Conservation (phyloP, 805 yeast species). For the Scheffersomyces amazonensis region DNA sequence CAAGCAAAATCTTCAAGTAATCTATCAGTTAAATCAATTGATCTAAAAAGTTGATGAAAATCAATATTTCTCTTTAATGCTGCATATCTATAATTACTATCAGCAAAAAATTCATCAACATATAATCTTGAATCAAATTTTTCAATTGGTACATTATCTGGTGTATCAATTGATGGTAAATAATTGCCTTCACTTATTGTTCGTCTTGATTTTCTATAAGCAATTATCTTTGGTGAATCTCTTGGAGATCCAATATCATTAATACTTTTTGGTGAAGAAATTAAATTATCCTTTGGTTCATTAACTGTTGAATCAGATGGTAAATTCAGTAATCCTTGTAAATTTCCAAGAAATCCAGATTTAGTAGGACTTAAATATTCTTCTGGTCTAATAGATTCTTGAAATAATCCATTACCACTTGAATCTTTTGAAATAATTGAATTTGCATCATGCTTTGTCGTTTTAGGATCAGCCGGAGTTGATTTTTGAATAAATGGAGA, state of each 20-base stretch:
- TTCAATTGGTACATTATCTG: slow-evolving; percentile 7
- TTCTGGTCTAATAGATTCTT: not conserved
- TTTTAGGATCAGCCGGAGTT: slow-evolving; percentile 50
- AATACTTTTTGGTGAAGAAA: not conserved
- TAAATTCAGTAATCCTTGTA: not conserved
- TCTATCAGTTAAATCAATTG: slow-evolving; percentile 65
- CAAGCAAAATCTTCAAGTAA: slow-evolving; percentile 86
- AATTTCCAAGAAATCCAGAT: not conserved
- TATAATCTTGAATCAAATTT: slow-evolving; percentile 45
- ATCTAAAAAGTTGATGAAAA: slow-evolving; percentile 72
- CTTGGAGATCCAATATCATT: not conserved
- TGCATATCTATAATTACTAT: slow-evolving; percentile 64
- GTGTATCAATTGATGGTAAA: slow-evolving; percentile 11
- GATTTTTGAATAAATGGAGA: slow-evolving; percentile 38
- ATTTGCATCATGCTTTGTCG: slow-evolving; percentile 50
- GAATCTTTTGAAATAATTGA: slow-evolving; percentile 21
- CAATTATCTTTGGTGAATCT: slow-evolving; percentile 34
- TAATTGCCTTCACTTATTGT: slow-evolving; percentile 29
- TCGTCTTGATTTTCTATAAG: slow-evolving; percentile 35
- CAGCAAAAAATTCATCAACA: slow-evolving; percentile 54
- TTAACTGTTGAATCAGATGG: not conserved
- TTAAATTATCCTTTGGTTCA: not conserved
- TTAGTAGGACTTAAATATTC: not conserved
- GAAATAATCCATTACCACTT: slow-evolving; percentile 3
- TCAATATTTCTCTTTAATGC: slow-evolving; percentile 61